Base-by-base conservation (phyloP, 2,329 filamentous ascomycete species). In the Magnaporthiopsis rhizophila region DNA sequence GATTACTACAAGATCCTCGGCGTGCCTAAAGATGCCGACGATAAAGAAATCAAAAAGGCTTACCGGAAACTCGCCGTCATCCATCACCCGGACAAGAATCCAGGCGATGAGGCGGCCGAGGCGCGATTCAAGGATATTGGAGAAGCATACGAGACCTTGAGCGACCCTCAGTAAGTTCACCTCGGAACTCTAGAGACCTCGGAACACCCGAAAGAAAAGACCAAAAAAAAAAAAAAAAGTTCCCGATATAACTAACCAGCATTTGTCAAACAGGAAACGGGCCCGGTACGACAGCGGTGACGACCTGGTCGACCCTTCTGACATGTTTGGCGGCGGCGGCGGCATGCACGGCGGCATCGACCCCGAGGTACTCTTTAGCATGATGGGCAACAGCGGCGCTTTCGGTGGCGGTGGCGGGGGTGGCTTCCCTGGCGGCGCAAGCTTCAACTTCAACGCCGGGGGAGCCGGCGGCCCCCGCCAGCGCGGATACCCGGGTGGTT, bases 1-100 rank as follows among this genome's bases (percentile, higher is more conserved):
- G 95, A 99, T 74, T 98, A 97, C 80, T 99, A 99, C 82, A 97
- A 97, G 85, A 97, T 98, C 69, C 86, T 99, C 63, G 90, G 89
- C 7, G 80, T 99, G 11, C 81, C 89, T 65, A 98, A 97, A 82
- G 89, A 93, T 67, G 92, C 92, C 53, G 85, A 85, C 57, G 92
- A 96, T 28, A 82, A 82, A 65, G 87, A 95, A 64, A 95, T 99
- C 81, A 99, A 98, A 84, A 94, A 93, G 80, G 95, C 94, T 1
- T 99, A 99, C 81, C 88, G 94, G 69, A 97, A 95, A 78, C 84
- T 97, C 73, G 95, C 95, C 65, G 94, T 99, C 70, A 83, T 93
- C 68, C 90, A 97, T 74, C 95, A 99, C 76, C 95, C 95, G 2
- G 95, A 99, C 80, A 99, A 99, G 86, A 99, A 98, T 78, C 91